phyloP scores from a whole-genome alignment of 208 protist genomes.

The Blechomonas ayalai region DNA sequence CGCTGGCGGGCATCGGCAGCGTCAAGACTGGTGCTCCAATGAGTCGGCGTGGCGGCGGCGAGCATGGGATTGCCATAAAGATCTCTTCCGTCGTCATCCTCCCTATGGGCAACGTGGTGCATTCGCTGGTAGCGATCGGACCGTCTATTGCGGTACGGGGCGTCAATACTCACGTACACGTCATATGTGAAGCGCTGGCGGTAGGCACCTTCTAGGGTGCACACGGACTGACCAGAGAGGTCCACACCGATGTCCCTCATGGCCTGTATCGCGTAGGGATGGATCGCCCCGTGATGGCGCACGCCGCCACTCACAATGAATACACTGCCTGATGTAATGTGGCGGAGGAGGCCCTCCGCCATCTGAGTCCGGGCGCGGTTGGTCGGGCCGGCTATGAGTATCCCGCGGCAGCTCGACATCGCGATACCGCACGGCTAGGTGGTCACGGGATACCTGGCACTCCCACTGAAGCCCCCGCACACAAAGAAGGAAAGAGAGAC shows the following conservation, averaged over 20 bases:
- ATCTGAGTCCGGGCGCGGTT: constrained; percentile 81
- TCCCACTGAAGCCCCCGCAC: not conserved
- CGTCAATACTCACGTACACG: constrained; percentile 79
- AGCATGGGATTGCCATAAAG: constrained; percentile 33
- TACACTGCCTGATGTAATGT: constrained; percentile 33
- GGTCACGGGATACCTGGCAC: constrained; percentile 1
- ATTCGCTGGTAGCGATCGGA: constrained; percentile 37
- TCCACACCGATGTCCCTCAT: constrained; percentile 55
- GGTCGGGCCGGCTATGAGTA: constrained; percentile 64
- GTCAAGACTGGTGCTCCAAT: constrained; percentile 68
- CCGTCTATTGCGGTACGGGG: constrained; percentile 23
- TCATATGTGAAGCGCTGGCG: constrained; percentile 73
- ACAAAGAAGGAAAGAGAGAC: not conserved
- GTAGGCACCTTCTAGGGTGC: constrained; percentile 42
- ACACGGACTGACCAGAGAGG: constrained; percentile 32
- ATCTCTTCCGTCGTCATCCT: constrained; percentile 1
- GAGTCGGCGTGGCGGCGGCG: constrained; percentile 40
- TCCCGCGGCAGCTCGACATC: constrained; percentile 69
- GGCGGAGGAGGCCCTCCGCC: constrained; percentile 68
- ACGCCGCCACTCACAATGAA: constrained; percentile 71
- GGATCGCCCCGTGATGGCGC: constrained; percentile 34
- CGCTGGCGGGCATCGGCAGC: constrained; percentile 46
- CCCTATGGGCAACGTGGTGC: not conserved
- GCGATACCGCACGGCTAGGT: not conserved
- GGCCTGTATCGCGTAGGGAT: constrained; percentile 49